Base-by-base conservation (phyloP, 805 yeast genomes). In the Pichia cephalocereana region DNA sequence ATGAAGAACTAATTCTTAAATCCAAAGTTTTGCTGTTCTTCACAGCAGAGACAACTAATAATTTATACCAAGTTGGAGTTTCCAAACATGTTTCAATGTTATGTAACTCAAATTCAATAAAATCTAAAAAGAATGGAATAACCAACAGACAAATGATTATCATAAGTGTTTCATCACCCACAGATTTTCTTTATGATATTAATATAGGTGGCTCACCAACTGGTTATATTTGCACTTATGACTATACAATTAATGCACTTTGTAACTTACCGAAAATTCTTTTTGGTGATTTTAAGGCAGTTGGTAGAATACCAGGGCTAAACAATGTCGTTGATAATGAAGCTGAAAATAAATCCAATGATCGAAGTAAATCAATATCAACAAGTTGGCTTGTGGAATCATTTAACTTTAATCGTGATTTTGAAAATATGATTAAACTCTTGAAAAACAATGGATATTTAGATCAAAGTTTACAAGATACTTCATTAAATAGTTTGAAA, bases 21-120 rank as follows among this genome's bases (percentile, higher is more conserved):
- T 69, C 80, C 4, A 73, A 75, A 46, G 74, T 76, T 6, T 75
- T 75, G 18, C 68, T 75, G 19, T 69, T 75, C 10, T 66, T 79
- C 32, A 76, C 82, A 15, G 76, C 83, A 3, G 83, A 79, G 52
- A 82, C 83, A 7, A 67, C 76, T 31, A 65, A 82, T 51, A 78
- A 79, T 58, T 72, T 78, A 76, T 79, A 76, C 56, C 85, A 79
- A 61, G 75, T 77, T 34, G 80, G 82, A 7, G 74, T 79, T 27
- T 78, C 82, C 23, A 79, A 79, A 55, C 79, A 77, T 52, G 75
- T 79, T 8, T 68, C 77, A 4, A 68, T 77, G 28, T 64, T 79
- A 15, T 79, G 85, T 58, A 76, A 78, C 10, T 74, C 49, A 30
- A 18, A 2, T 23, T 17, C 49, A 3, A 38, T 52, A 46, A 42